Conservation (phyloP, 2,329 filamentous ascomycete genomes). For the Epichloe typhina region DNA sequence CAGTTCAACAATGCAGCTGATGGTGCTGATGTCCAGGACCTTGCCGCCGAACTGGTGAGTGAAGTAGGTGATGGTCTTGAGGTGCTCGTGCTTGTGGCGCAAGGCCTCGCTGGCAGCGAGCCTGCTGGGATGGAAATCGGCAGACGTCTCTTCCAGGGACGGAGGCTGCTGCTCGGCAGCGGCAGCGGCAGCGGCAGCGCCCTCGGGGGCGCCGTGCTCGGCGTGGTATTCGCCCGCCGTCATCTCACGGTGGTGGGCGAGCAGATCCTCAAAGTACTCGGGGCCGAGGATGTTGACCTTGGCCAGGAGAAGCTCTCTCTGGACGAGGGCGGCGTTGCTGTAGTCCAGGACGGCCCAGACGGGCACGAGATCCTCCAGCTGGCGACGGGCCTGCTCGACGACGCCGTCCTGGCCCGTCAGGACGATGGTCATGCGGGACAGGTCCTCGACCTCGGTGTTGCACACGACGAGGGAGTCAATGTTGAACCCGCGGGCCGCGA, state of each 20-base stretch:
- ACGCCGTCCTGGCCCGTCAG: conserved; percentile 92
- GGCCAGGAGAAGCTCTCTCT: conserved; percentile 86
- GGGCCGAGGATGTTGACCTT: conserved; percentile 95
- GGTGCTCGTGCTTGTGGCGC: conserved; percentile 92
- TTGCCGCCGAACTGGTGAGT: conserved; percentile 97
- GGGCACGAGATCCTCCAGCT: conserved; percentile 91
- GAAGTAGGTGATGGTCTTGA: conserved; percentile 91
- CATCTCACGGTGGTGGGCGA: conserved; percentile 91
- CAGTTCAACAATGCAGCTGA: conserved; percentile 97
- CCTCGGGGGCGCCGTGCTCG: conserved; percentile 29
- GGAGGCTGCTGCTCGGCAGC: conserved; percentile 17
- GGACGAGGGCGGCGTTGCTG: conserved; percentile 80
- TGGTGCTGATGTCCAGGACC: conserved; percentile 93
- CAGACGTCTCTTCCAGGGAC: conserved; percentile 33
- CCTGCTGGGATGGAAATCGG: conserved; percentile 82
- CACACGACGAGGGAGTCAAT: conserved; percentile 97
- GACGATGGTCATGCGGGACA: conserved; percentile 98
- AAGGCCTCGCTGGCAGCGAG: conserved; percentile 78
- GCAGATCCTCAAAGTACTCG: conserved; percentile 95
- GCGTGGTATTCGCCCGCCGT: conserved; percentile 31
- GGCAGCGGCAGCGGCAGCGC: conserved; percentile 11
- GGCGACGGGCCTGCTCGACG: conserved; percentile 88
- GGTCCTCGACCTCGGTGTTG: conserved; percentile 90
- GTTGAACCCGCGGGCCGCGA: conserved; percentile 95
- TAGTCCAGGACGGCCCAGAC: conserved; percentile 99